Evolutionary conservation across 140 eudicot species (phyloP), one percentile per base, ranked within the genome.

Genomic region (Bidens hawaiensis): DNA sequence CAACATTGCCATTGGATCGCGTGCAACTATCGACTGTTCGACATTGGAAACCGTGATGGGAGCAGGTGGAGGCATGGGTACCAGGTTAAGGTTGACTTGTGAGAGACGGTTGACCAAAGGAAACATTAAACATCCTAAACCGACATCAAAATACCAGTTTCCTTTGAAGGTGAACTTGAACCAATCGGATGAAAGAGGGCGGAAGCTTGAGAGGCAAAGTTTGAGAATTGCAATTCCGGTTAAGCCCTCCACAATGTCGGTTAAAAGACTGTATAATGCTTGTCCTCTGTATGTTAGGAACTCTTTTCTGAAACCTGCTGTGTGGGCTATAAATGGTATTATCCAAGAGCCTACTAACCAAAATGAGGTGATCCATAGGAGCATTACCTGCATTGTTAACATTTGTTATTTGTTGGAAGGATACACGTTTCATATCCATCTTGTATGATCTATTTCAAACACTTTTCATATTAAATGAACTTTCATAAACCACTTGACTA

Each of bases 341-440:
- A 91, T 76, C 98, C 98, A 91, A 19, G 87, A 80, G 30, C 96
- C 98, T 42, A 91, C 93, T 40, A 91, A 81, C 98, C 98, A 91
- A 76, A 91, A 91, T 31, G 98, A 85, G 36, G 85, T 57, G 46
- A 91, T 76, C 96, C 96, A 91, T 4, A 91, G 83, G 7, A 87
- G 82, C 71, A 85, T 84, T 14, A 90, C 97, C 96, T 90, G 84
- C 47, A 60, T 33, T 59, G 69, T 27, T 26, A 74, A n/a, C 24
- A 68, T 14, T 56, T 42, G 49, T 33, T 11, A 13, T 14, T n/a
- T 70, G 33, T 11, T 15, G 19, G 15, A 15, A 22, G 41, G 2
- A n/a, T n/a, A 18, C 52, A 12, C 4, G 49, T 31, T 21, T 14
- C 47, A 19, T 48, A 48, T 48, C 15, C 27, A 17, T 51, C 11